Evolutionary conservation across 2,329 filamentous ascomycete species (phyloP).

Genomic region (Phaeosphaeriaceae sp.): DNA sequence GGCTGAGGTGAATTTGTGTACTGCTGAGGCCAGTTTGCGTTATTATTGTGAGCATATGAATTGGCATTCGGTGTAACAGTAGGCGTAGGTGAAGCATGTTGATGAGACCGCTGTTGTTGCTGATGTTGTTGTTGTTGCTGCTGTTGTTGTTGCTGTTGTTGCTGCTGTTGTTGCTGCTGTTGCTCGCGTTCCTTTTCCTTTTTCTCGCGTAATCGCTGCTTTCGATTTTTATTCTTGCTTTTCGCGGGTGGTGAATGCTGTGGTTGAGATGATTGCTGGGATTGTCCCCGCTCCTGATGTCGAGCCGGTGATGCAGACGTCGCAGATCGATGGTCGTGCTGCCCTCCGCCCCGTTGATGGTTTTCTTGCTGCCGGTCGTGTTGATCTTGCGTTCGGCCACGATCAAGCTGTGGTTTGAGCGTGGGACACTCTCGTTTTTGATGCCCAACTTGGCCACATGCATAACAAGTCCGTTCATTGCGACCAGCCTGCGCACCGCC

Average conservation of each 20-base stretch:
- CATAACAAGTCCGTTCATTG: constrained; percentile 7
- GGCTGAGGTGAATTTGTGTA: constrained; percentile 26
- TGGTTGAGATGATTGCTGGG: constrained; percentile 20
- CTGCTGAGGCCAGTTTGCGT: constrained; percentile 25
- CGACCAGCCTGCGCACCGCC: constrained; percentile 8
- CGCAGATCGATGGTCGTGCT: constrained; percentile 34
- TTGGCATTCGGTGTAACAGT: constrained; percentile 25
- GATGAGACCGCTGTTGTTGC: constrained; percentile 6
- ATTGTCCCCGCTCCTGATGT: constrained; percentile 25
- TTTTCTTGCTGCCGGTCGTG: constrained; percentile 27
- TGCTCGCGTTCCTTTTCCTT: constrained; percentile 29
- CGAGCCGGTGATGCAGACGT: constrained; percentile 37
- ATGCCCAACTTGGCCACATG: constrained; percentile 13
- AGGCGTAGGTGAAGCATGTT: constrained; percentile 28
- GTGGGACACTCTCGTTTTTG: constrained; percentile 23
- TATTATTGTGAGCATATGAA: constrained; percentile 29
- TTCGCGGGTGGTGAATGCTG: constrained; percentile 23
- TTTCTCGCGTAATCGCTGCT: constrained; percentile 37
- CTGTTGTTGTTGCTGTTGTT: constrained; percentile 11
- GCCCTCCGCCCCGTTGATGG: constrained; percentile 24
- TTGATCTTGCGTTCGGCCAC: constrained; percentile 29
- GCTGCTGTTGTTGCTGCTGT: constrained; percentile 14
- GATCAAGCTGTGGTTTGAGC: constrained; percentile 32
- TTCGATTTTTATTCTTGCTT: constrained; percentile 41
- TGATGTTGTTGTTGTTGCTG: constrained; percentile 17